Evolutionary conservation across 371 early-diverging fungal species (phyloP).

Genomic region (Mucor plumbeus): DNA sequence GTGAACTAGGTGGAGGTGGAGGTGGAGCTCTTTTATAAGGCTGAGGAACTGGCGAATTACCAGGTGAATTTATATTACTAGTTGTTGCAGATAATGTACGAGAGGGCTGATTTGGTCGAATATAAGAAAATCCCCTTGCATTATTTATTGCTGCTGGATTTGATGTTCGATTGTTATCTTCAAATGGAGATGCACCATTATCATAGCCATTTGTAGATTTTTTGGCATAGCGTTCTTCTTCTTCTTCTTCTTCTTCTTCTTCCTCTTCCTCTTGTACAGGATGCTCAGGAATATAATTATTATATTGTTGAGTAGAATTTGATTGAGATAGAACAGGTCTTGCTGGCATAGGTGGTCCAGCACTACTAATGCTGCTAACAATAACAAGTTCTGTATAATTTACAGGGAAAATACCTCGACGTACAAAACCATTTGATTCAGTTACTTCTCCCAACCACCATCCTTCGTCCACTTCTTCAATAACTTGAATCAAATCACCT

Average conservation of each 20-base stretch:
- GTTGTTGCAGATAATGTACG: slow-evolving; percentile 12
- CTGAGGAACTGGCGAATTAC: slow-evolving; percentile 19
- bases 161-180: slow-evolving; percentile 3
- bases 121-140: slow-evolving; percentile 5
- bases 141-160: neutral
- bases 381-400: slow-evolving; percentile 68
- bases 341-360: slow-evolving; percentile 24
- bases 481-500: slow-evolving; percentile 78
- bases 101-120: slow-evolving; percentile 12
- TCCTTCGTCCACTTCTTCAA: slow-evolving; percentile 81
- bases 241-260: neutral
- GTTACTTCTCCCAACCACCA: slow-evolving; percentile 88
- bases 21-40: slow-evolving; percentile 14
- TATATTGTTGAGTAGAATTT: neutral
- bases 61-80: neutral
- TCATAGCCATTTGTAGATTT: neutral
- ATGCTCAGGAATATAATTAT: slow-evolving; percentile 2
- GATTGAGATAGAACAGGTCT: slow-evolving; percentile 12
- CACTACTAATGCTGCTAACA: neutral
- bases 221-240: neutral
- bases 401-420: slow-evolving; percentile 80
- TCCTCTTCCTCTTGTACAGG: neutral
- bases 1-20: slow-evolving; percentile 19
- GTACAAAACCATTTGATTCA: slow-evolving; percentile 10
- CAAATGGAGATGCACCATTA: slow-evolving; percentile 11